These are phyloP conservation scores for Micromonas commoda DNA, from an alignment of 139 green algal species.

Conservation along the genomic window DNA sequence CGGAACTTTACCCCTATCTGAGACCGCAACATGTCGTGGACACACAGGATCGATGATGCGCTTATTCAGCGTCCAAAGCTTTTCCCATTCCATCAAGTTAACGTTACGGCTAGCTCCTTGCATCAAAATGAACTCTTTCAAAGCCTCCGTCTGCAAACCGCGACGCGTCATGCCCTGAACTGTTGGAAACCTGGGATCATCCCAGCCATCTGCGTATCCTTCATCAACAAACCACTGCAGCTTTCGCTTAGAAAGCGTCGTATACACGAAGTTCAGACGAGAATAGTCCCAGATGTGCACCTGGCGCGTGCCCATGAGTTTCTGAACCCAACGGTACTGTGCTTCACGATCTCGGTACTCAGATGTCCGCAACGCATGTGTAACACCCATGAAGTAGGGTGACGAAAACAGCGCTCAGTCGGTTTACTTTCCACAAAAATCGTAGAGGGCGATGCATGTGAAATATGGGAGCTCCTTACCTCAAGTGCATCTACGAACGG, in stretches of 20 bases:
- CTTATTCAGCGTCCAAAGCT: constrained; percentile 99
- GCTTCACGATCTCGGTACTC: constrained; percentile 88
- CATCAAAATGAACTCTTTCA: constrained; percentile 89
- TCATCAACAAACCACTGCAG: constrained; percentile 81
- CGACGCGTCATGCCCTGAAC: constrained; percentile 85
- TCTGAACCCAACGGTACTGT: constrained; percentile 40
- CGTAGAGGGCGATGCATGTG: not conserved
- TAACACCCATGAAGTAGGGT: constrained; percentile 59
- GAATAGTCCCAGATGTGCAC: constrained; percentile 96
- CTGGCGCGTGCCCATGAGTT: constrained; percentile 53
- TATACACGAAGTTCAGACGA: constrained; percentile 63
- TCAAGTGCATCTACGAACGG: constrained; percentile 90
- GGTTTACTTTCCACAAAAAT: not conserved
- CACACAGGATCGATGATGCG: constrained; percentile 59
- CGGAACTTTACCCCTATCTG: constrained; percentile 44
- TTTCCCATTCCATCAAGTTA: constrained; percentile 90
- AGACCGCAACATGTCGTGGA: constrained; percentile 81
- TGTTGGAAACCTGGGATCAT: constrained; percentile 93
- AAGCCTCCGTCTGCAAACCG: constrained; percentile 53
- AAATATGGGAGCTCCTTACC: constrained; percentile 4
- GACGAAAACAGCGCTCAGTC: not conserved
- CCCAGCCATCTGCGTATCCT: constrained; percentile 80
- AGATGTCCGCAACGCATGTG: constrained; percentile 86
- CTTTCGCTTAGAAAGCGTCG: constrained; percentile 94
- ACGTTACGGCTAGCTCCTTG: constrained; percentile 91